Percentiles rank a stretch among this genome's conserved stretches.
Conservation (phyloP, 2,329 filamentous ascomycete genomes). For the Lasiodiplodia sp. region DNA sequence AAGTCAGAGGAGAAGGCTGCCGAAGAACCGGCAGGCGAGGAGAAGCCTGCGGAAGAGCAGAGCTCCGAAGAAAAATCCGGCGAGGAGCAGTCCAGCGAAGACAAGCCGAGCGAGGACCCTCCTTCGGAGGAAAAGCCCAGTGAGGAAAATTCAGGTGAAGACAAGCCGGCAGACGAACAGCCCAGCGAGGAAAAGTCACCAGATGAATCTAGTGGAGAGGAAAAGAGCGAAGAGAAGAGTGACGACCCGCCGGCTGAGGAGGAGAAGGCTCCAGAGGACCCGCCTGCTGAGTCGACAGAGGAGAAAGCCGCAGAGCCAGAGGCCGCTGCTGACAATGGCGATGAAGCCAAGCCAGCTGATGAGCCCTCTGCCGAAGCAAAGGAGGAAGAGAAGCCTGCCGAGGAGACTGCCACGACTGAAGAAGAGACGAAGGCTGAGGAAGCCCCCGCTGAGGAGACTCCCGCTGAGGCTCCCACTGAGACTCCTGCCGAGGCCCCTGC, state of each 20-base stretch:
- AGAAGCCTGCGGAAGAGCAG: not conserved
- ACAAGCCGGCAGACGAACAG: not conserved
- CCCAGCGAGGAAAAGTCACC: not conserved
- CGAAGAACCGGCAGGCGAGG: not conserved
- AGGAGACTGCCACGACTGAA: not conserved
- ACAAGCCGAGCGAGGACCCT: not conserved
- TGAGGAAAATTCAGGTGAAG: not conserved
- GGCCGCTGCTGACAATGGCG: not conserved
- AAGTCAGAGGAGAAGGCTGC: not conserved
- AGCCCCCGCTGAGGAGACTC: not conserved
- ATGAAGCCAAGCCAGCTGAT: not conserved
- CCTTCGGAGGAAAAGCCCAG: not conserved
- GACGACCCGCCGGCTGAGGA: not conserved
- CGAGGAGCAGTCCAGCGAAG: not conserved
- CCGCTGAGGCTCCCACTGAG: not conserved
- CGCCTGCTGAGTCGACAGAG: constrained; percentile 2
- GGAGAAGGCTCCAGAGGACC: not conserved
- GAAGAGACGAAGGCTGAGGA: constrained; percentile 14
- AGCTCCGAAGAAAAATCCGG: not conserved
- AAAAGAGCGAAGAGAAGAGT: not conserved
- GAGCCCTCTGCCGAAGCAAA: not conserved
- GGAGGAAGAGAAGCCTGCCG: constrained; percentile 14
- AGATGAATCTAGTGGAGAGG: not conserved
- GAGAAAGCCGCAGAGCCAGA: not conserved
- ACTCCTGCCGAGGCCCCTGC: not conserved